Evolutionary conservation across 164 flowering plant species (phyloP).

Genomic region (Annona cherimola): DNA sequence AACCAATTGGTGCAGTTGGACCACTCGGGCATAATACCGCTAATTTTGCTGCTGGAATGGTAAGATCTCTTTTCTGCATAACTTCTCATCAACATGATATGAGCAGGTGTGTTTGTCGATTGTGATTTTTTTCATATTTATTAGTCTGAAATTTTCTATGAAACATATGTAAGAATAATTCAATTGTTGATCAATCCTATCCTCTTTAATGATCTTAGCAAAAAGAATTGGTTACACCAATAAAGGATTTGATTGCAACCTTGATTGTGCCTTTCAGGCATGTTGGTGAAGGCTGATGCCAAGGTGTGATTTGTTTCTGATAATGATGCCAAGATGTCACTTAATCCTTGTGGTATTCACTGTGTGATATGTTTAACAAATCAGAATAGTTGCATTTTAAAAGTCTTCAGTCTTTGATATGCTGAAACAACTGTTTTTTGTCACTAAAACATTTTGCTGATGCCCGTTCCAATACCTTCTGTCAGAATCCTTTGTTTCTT

Average conservation of each 20-base stretch:
- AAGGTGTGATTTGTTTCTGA: not conserved
- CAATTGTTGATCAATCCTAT: not conserved
- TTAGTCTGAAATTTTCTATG: no score
- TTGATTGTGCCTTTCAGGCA: not conserved
- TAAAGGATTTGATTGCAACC: not conserved
- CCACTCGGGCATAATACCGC: conserved; percentile 52
- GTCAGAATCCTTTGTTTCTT: not conserved
- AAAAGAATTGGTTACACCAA: not conserved
- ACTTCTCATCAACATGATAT: not conserved
- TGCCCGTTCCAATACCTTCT: not conserved
- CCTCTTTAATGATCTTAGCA: not conserved
- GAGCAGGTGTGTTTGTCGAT: no score
- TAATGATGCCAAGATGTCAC: no score
- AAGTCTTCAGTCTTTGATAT: not conserved
- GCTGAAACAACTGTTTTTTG: no score
- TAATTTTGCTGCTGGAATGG: conserved; percentile 41
- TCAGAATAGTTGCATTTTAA: not conserved
- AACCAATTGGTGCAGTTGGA: conserved; percentile 49
- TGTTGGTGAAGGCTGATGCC: not conserved
- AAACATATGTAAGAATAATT: not conserved
- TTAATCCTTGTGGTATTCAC: not conserved
- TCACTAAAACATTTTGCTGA: no score
- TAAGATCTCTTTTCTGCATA: conserved; percentile 11
- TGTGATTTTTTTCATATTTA: not conserved
- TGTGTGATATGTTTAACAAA: not conserved